phyloP scores from a whole-genome alignment of 371 early-diverging fungal genomes.

The Mortierella sp. region DNA sequence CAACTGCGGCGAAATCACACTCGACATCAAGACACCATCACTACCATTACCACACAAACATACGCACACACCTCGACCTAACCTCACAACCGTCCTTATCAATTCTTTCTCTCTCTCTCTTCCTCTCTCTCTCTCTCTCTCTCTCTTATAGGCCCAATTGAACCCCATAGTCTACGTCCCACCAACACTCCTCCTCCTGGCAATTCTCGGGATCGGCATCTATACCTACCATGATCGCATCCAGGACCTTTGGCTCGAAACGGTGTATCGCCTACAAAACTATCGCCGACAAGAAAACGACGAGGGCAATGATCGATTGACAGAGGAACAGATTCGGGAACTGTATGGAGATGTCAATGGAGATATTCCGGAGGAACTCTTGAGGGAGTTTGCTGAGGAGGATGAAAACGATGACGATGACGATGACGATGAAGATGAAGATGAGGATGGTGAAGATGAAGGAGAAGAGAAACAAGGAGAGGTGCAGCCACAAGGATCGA shows the following conservation, averaged over 20 bases:
- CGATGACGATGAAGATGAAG: constrained; percentile 12
- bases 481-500: constrained; percentile 39
- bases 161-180: constrained; percentile 51
- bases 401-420: constrained; percentile 8
- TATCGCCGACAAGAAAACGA: constrained; percentile 5
- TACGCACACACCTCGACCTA: neutral
- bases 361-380: neutral
- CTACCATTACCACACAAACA: too few relatives aligned
- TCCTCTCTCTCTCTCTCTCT: too few relatives aligned
- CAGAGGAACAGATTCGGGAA: neutral
- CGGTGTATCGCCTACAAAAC: constrained; percentile 8
- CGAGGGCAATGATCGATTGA: neutral
- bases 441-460: neutral
- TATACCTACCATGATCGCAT: constrained; percentile 19
- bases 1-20: too few relatives aligned
- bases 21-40: too few relatives aligned
- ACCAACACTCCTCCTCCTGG: constrained; percentile 41
- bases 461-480: constrained; percentile 19
- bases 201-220: constrained; percentile 35
- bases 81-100: neutral
- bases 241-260: constrained; percentile 9
- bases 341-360: constrained; percentile 14
- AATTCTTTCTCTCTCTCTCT: too few relatives aligned
- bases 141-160: constrained; percentile 20
- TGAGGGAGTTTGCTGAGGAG: constrained; percentile 16